Conservation (phyloP, 2,329 filamentous ascomycete species). For the Madurella mycetomatis region DNA sequence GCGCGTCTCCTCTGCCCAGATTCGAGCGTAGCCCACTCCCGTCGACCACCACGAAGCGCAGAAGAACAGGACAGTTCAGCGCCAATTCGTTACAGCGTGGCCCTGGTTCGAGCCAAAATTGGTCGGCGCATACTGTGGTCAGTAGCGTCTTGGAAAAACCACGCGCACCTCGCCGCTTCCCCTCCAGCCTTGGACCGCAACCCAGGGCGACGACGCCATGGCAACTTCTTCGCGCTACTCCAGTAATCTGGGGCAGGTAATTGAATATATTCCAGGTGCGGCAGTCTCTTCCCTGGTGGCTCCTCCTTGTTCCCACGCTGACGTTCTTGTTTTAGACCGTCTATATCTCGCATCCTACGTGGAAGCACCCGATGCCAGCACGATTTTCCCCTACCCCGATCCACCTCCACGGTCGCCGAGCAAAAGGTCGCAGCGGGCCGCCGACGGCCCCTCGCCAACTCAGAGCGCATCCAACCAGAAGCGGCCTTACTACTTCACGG, state of each 20-base stretch:
- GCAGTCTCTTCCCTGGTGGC: conserved; percentile 17
- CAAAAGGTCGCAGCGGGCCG: conserved; percentile 67
- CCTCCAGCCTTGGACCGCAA: conserved; percentile 16
- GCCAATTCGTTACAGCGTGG: neutral
- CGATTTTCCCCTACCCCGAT: conserved; percentile 76
- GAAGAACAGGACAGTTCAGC: too few relatives aligned
- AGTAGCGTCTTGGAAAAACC: neutral
- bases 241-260: conserved; percentile 75
- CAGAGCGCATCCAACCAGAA: conserved; percentile 42
- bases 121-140: neutral
- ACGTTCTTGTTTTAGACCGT: conserved; percentile 59
- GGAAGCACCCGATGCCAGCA: conserved; percentile 72
- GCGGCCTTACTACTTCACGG: conserved; percentile 87
- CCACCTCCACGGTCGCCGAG: conserved; percentile 60
- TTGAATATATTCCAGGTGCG: conserved; percentile 93
- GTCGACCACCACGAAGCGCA: neutral
- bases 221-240: conserved; percentile 45
- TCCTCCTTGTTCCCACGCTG: neutral
- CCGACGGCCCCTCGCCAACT: conserved; percentile 50
- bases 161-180: conserved; percentile 1
- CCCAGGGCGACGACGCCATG: conserved; percentile 36
- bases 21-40: neutral
- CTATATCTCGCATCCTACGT: conserved; percentile 92
- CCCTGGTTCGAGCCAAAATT: neutral
- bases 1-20: neutral